A percentile compares a stretch with the other conserved stretches of the same genome.
phyloP scores from a whole-genome alignment of 1,284 basidiomycete genomes.

The Papiliotrema terrestris region DNA sequence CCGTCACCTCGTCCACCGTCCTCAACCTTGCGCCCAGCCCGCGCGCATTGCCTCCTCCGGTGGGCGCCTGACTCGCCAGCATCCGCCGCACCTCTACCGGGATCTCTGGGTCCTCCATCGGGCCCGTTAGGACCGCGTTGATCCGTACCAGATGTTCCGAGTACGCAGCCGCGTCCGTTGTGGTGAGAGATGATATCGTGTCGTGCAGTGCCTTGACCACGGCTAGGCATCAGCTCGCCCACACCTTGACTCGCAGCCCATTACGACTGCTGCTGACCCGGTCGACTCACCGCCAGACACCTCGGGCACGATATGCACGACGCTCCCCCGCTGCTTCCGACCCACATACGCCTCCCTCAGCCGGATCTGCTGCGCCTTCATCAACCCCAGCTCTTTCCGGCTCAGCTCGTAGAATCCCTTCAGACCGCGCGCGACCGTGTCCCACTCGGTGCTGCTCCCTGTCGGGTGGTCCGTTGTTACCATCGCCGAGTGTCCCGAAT shows the following conservation, averaged over 20 bases:
- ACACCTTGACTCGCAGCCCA: background rate
- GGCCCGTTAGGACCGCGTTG: background rate
- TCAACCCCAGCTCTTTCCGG: background rate
- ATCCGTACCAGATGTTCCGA: background rate
- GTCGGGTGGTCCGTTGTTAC: background rate
- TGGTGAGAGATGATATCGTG: background rate
- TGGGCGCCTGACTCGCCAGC: background rate
- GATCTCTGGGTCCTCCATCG: background rate
- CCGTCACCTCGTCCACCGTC: conserved; percentile 1
- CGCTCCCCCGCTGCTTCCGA: background rate
- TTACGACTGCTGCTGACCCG: background rate
- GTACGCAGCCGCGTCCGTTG: background rate
- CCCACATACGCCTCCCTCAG: background rate
- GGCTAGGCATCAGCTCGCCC: background rate
- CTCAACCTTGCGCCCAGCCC: background rate
- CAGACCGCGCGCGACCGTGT: background rate
- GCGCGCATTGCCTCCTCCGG: background rate
- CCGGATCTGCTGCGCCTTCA: background rate
- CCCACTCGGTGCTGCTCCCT: background rate
- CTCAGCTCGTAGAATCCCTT: background rate
- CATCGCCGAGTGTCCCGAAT: background rate
- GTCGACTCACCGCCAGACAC: background rate
- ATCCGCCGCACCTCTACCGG: background rate
- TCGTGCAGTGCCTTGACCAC: background rate
- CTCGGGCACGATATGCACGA: background rate